Evolutionary conservation across 139 green algal genomes (phyloP), one percentile per base, ranked within the genome.

Genomic region (Chlorella sp.): DNA sequence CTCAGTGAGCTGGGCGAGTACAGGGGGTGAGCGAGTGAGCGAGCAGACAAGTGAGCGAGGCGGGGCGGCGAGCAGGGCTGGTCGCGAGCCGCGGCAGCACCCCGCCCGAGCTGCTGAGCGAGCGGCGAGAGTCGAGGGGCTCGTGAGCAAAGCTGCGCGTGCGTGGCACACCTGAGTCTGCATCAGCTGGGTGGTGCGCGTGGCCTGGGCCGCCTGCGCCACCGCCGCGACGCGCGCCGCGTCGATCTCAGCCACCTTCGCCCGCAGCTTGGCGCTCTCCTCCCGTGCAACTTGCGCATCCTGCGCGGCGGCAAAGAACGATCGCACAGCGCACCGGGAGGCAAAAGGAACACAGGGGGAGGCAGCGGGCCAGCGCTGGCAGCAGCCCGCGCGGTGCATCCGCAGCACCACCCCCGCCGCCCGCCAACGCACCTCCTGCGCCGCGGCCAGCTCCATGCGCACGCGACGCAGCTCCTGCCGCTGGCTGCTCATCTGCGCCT

Each of bases 381-480:
- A 51, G 15, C 36, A 31, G 36, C 38, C 23, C 29, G 38, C 61
- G 38, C 23, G 7, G 29, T 25, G 7, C 63, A 4, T 42, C 8
- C 55, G 33, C 38, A 41, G 31, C 68, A 53, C 21, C 23, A n/a
- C 0, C 31, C 29, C 46, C 25, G 31, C 43, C 6, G 41, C 40
- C 9, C 27, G 17, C 5, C 29, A 42, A 7, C 45, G n/a, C 62
- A 79, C 74, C 81, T 89, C 82, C n/a, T 86, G 83, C 0, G 77
- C 77, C 25, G 83, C 73, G 8, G 71, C 76, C 42, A 90, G 74
- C 64, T 89, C 85, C 72, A 90, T 83, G 40, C 78, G 61, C 12
- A 73, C 68, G 4, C 73, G 43, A 12, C 83, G 58, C 63, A 90
- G 69, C 42, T 90, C 83, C 45, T 84, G 67, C 38, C 80, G 53